These are phyloP conservation scores for Lactifluus hygrophoroides DNA, from an alignment of 768 basidiomycete genomes.

Conservation along the genomic window DNA sequence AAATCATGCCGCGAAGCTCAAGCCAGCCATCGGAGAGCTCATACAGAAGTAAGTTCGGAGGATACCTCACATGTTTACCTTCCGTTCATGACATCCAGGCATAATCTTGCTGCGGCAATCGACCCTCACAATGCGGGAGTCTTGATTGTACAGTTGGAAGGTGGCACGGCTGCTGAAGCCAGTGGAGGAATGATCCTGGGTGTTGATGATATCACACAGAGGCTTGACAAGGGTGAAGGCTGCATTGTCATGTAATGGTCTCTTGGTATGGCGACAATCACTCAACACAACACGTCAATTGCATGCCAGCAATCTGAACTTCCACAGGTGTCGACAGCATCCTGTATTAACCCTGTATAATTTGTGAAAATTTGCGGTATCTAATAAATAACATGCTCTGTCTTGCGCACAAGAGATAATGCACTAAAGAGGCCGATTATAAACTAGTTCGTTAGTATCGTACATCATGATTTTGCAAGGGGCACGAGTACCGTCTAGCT, in stretches of 20 bases:
- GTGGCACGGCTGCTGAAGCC: slow-evolving; percentile 25
- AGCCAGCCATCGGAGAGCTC: slow-evolving; percentile 83
- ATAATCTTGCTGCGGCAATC: slow-evolving; percentile 60
- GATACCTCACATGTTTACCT: neutral
- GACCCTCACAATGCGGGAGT: slow-evolving; percentile 83
- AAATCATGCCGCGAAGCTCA: slow-evolving; percentile 73
- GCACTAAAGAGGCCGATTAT: neutral
- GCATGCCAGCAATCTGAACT: neutral
- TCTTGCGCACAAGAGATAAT: neutral
- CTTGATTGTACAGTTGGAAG: slow-evolving; percentile 64
- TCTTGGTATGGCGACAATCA: neutral
- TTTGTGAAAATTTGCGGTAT: neutral
- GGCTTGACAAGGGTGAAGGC: slow-evolving; percentile 42
- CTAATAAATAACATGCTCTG: neutral
- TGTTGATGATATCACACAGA: slow-evolving; percentile 49
- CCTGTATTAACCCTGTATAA: neutral
- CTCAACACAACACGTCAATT: neutral
- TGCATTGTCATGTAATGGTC: slow-evolving; percentile 58
- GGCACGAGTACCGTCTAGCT: too few relatives aligned
- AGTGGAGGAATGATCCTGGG: slow-evolving; percentile 35
- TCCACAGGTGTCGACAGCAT: too few relatives aligned
- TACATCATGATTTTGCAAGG: too few relatives aligned
- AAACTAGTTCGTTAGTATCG: too few relatives aligned
- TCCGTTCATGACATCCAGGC: slow-evolving; percentile 34
- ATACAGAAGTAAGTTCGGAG: slow-evolving; percentile 57